Conservation (phyloP, 2,329 filamentous ascomycete species). For the Cladosporium velox region DNA sequence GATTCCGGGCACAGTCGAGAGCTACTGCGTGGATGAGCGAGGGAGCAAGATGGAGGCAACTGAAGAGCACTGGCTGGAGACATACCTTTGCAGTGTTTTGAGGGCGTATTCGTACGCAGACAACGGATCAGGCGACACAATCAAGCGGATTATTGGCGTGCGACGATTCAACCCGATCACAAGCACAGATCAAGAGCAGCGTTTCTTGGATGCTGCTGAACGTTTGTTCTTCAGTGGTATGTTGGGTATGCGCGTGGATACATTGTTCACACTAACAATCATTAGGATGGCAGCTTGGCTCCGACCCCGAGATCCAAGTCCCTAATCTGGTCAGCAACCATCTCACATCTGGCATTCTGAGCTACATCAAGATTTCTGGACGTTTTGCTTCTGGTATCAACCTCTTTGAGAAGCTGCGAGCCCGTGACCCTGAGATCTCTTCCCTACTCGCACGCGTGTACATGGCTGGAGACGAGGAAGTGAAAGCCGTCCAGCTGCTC, state of each 20-base stretch:
- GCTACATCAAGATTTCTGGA: conserved; percentile 94
- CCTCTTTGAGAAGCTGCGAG: conserved; percentile 91
- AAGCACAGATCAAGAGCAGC: conserved; percentile 96
- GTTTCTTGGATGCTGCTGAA: conserved; percentile 91
- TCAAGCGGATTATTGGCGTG: conserved; percentile 96
- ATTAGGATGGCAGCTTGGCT: conserved; percentile 88
- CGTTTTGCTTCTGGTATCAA: conserved; percentile 95
- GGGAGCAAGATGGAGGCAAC: conserved; percentile 92
- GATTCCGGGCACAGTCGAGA: conserved; percentile 93
- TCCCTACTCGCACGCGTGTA: conserved; percentile 88
- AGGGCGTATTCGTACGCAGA: conserved; percentile 96
- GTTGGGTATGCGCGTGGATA: background rate
- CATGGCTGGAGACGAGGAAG: conserved; percentile 94
- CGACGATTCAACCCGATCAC: conserved; percentile 96
- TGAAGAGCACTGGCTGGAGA: conserved; percentile 94
- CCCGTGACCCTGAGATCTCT: conserved; percentile 88
- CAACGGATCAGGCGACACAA: conserved; percentile 88
- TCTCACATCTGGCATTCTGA: conserved; percentile 86
- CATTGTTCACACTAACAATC: conserved; percentile 15
- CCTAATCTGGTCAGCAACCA: conserved; percentile 97
- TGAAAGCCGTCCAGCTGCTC: conserved; percentile 86
- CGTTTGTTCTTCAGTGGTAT: conserved; percentile 89
- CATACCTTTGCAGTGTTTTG: conserved; percentile 91
- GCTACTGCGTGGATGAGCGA: conserved; percentile 95
- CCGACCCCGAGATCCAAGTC: conserved; percentile 95